Base-by-base conservation (phyloP, 1,284 basidiomycete genomes). In the Tilletiaria anomala region DNA sequence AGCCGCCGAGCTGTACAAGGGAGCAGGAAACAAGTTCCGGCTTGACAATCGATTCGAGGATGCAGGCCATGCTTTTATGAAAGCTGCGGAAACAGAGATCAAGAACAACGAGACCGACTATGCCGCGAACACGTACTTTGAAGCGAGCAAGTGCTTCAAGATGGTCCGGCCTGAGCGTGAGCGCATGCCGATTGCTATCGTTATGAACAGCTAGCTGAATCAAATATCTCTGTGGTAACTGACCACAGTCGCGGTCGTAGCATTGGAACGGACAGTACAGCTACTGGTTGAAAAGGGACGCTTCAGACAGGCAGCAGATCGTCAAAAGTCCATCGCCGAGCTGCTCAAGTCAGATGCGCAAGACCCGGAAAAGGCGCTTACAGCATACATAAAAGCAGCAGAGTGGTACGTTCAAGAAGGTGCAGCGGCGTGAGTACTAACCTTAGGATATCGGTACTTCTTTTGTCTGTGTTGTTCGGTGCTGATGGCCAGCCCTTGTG, bases 371-470 rank as follows among this genome's bases (percentile, higher is more conserved):
- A 79, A 77, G 57, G 91, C 88, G 32, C 79, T 89, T 58, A 84
- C 93, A 48, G 85, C 84, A 65, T 93, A 80, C 65, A 83, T 84
- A 61, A 76, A 83, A 39, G 91, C 93, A 6, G 91, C 80, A n/a
- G 84, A 93, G 35, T 94, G 91, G 87, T 97, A 97, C 72, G 74
- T 81, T 24, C 84, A 91, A 65, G 93, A 97, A 70, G 89, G 94
- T 70, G 88, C 93, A 4, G 76, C 78, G 55, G 89, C 91, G 88
- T 93, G 68, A 68, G 83, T 75, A 11, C 6, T 39, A 6, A 36
- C n/a, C n/a, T 36, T 46, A 51, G 37, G 54, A 34, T 15, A 45
- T 36, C 24, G n/a, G 23, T 23, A 23, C 24, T 47, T 23, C 11
- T 23, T 32, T 22, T 33, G 54, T 19, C 21, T 6, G 33, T 17